Evolutionary conservation across 2,329 filamentous ascomycete genomes (phyloP), one percentile per base, ranked within the genome.

Genomic region (Exophiala calicioides): DNA sequence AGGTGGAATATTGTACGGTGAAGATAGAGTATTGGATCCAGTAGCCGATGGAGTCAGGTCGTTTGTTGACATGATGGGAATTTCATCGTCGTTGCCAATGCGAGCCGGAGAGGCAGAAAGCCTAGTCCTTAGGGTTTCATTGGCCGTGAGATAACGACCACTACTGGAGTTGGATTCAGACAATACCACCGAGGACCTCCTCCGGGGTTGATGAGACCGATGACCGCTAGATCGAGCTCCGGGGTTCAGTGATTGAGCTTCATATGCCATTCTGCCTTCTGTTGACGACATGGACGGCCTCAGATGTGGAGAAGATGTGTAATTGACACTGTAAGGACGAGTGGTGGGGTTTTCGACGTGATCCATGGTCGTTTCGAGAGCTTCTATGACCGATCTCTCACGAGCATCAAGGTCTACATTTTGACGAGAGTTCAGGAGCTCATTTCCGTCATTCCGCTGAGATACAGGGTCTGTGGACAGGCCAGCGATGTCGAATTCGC

Each of bases 61-160:
- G 21, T 47, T 43, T 12, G 48, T 35, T 13, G 45, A 45, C 33
- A 44, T 37, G 32, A 21, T 16, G 9, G 51, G 29, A 1, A 27
- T 24, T 2, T 53, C 35, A 21, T 53, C 61, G 5, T 62, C 57
- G 20, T 66, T 58, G 24, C 64, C 62, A 7, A 71, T 58, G 13
- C 68, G 68, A 5, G 62, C 62, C 10, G 69, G 69, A 12, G 69
- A 71, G 16, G 66, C 60, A 18, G 68, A 68, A 63, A 68, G 67
- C 50, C 65, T 65, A 9, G 68, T 58, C 35, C 65, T 65, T 36
- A 67, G 57, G 35, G 53, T 64, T 4, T 68, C 60, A 34, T 66
- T 63, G 16, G 46, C 62, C 47, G 49, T 57, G 51, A 57, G 53
- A 32, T 58, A 57, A 26, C 47, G 44, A 38, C 62, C 54, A 50